A percentile compares a stretch with the other conserved stretches of the same genome.
Conservation (phyloP, 2,329 filamentous ascomycete species). For the Juglanconis sp. region DNA sequence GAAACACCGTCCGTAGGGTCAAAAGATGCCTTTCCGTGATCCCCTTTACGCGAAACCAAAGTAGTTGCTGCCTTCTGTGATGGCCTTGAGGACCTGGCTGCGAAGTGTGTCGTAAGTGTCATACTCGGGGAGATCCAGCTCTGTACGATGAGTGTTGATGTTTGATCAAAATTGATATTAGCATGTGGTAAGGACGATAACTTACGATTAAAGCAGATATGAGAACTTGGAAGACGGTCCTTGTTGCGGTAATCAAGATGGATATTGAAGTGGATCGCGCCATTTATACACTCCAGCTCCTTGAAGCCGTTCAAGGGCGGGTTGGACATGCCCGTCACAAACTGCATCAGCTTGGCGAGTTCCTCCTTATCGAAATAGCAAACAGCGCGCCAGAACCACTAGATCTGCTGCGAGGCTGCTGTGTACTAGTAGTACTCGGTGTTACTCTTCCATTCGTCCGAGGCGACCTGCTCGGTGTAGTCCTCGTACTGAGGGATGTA, state of each 20-base stretch:
- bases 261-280: conserved; percentile 96
- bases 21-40: neutral
- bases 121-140: conserved; percentile 97
- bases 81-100: conserved; percentile 86
- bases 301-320: conserved; percentile 98
- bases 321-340: conserved; percentile 97
- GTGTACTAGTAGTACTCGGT: conserved; percentile 98
- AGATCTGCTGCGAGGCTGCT: conserved; percentile 89
- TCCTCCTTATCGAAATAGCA: conserved; percentile 99
- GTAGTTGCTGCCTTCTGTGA: conserved; percentile 95
- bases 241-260: conserved; percentile 97
- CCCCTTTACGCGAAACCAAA: conserved; percentile 84
- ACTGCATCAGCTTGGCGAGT: conserved; percentile 92
- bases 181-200: conserved; percentile 27
- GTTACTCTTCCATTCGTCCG: conserved; percentile 94
- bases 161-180: neutral
- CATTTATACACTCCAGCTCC: conserved; percentile 98
- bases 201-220: conserved; percentile 99
- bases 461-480: no score
- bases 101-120: conserved; percentile 91
- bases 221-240: conserved; percentile 89
- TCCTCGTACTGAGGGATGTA: no score
- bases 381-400: conserved; percentile 99
- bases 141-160: conserved; percentile 41
- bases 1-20: conserved; percentile 10